phyloP scores from a whole-genome alignment of 768 basidiomycete genomes.

The Pulveroboletus sp. region DNA sequence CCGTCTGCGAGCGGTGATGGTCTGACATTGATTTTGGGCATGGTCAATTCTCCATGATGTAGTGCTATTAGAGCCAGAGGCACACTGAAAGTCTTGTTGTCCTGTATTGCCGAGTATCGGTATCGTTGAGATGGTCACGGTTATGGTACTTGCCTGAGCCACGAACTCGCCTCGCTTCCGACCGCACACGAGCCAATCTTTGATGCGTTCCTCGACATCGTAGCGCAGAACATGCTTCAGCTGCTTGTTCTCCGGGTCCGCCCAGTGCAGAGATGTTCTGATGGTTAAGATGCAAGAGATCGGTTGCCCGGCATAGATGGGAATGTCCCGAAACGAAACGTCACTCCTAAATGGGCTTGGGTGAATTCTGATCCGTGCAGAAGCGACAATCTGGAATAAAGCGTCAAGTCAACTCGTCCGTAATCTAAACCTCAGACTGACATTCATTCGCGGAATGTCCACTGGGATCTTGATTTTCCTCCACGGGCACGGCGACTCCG shows the following conservation, averaged over 20 bases:
- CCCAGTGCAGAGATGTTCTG: conserved; percentile 78
- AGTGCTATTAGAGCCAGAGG: conserved; percentile 82
- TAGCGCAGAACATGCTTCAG: conserved; percentile 63
- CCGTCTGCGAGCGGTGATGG: conserved; percentile 54
- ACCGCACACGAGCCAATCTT: conserved; percentile 90
- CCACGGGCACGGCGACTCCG: conserved; percentile 48
- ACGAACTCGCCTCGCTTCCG: conserved; percentile 81
- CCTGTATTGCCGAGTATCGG: conserved; percentile 38
- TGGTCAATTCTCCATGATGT: conserved; percentile 73
- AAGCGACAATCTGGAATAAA: conserved; percentile 59
- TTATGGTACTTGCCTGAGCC: conserved; percentile 52
- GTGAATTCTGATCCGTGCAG: conserved; percentile 49
- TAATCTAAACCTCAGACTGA: conserved; percentile 34
- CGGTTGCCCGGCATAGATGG: conserved; percentile 85
- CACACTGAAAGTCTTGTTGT: conserved; percentile 55
- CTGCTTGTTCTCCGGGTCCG: conserved; percentile 41
- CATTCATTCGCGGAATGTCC: conserved; percentile 81
- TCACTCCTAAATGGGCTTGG: conserved; percentile 42
- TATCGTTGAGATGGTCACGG: background rate
- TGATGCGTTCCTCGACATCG: conserved; percentile 76
- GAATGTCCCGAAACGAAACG: conserved; percentile 27
- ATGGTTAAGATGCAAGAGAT: conserved; percentile 68
- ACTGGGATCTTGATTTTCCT: conserved; percentile 79
- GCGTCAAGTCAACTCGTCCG: conserved; percentile 2
- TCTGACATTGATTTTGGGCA: conserved; percentile 71